Evolutionary conservation across 768 basidiomycete genomes (phyloP).

Genomic region (Russula foetens): DNA sequence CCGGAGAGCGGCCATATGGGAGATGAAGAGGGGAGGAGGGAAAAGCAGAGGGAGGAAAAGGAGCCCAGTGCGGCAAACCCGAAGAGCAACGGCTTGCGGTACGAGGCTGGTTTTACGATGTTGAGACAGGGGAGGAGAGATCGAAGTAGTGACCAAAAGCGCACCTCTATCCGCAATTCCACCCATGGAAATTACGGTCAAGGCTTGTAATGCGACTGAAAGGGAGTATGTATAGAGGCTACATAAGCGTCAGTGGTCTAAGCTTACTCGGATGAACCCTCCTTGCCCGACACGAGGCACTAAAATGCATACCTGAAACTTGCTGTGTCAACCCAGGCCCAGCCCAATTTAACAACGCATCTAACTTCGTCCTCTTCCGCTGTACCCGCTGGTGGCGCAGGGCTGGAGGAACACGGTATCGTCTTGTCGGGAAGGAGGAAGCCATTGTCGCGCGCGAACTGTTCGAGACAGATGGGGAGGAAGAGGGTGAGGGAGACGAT

Average conservation of each 20-base stretch:
- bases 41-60: slow-evolving; percentile 56
- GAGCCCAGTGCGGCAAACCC: slow-evolving; percentile 69
- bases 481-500: slow-evolving; percentile 76
- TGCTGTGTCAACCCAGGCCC: slow-evolving; percentile 84
- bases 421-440: slow-evolving; percentile 62
- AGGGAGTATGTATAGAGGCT: slow-evolving; percentile 86
- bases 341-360: slow-evolving; percentile 77
- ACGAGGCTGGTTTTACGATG: slow-evolving; percentile 37
- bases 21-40: slow-evolving; percentile 64
- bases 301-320: slow-evolving; percentile 79
- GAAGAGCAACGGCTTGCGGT: slow-evolving; percentile 73
- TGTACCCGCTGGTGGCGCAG: slow-evolving; percentile 11
- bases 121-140: not conserved
- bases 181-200: slow-evolving; percentile 94
- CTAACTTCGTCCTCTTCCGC: slow-evolving; percentile 33
- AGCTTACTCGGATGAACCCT: not conserved
- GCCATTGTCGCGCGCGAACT: slow-evolving; percentile 86
- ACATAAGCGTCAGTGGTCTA: slow-evolving; percentile 11
- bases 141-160: slow-evolving; percentile 24
- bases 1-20: slow-evolving; percentile 62
- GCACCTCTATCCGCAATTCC: slow-evolving; percentile 84
- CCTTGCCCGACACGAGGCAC: not conserved
- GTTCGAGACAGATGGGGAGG: slow-evolving; percentile 76
- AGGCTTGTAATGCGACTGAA: slow-evolving; percentile 81
- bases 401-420: slow-evolving; percentile 39